These are phyloP conservation scores for Helenozyma rhizophorensis DNA, from an alignment of 805 yeast species.

Conservation along the genomic window DNA sequence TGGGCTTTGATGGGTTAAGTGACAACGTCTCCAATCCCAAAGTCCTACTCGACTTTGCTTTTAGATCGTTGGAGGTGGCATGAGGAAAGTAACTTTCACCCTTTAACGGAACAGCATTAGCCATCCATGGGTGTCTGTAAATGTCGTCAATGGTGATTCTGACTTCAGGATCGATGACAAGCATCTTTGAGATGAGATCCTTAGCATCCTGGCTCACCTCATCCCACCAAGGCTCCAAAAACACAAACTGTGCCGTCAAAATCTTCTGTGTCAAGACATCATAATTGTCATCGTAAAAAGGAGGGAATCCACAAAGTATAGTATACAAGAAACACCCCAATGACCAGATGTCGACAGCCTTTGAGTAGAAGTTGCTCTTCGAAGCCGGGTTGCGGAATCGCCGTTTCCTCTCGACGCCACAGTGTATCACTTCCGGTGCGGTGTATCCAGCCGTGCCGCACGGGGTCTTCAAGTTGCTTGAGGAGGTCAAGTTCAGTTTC, in stretches of 20 bases:
- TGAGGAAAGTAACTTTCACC: slow-evolving; percentile 15
- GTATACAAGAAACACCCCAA: slow-evolving; percentile 95
- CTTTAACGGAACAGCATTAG: slow-evolving; percentile 9
- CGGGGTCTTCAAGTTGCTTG: slow-evolving; percentile 80
- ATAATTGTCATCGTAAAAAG: slow-evolving; percentile 83
- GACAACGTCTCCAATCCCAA: background rate
- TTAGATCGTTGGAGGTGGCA: slow-evolving; percentile 1
- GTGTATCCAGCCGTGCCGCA: slow-evolving; percentile 99
- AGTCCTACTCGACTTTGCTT: background rate
- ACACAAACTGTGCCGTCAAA: slow-evolving; percentile 73
- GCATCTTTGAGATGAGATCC: slow-evolving; percentile 58
- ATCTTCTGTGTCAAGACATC: slow-evolving; percentile 73
- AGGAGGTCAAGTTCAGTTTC: slow-evolving; percentile 4
- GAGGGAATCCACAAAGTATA: slow-evolving; percentile 94
- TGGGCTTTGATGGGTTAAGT: slow-evolving; percentile 4
- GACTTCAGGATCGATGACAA: slow-evolving; percentile 66
- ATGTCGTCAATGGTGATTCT: slow-evolving; percentile 72
- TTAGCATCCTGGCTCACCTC: slow-evolving; percentile 69
- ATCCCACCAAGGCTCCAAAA: slow-evolving; percentile 86
- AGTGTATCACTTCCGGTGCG: slow-evolving; percentile 92
- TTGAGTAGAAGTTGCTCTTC: slow-evolving; percentile 51
- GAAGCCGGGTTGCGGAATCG: slow-evolving; percentile 12
- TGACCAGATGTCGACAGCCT: slow-evolving; percentile 98
- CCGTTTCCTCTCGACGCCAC: slow-evolving; percentile 56
- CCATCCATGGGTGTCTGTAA: slow-evolving; percentile 73